Base-by-base conservation (phyloP, 2,329 filamentous ascomycete genomes). In the Colletotrichum chlorophyti region DNA sequence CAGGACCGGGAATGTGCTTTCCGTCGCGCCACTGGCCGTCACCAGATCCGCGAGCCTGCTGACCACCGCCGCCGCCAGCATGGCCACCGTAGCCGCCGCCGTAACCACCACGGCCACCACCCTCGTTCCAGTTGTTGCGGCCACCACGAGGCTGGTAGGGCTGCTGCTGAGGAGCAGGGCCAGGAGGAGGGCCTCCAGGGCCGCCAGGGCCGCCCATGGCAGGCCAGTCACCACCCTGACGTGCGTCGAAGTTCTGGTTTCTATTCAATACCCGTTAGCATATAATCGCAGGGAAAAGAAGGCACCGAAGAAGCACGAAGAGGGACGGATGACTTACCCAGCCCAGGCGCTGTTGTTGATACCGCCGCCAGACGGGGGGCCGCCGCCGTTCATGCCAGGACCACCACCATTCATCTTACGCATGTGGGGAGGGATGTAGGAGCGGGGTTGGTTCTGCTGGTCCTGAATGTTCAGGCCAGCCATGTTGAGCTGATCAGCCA, bases 11-110 rank as follows among this genome's bases (percentile, higher is more conserved):
- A 68, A 97, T 82, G 81, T 99, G 95, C 84, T 98, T 97, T 76
- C 95, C 95, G 66, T 98, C 94, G 71, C 89, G 88, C 95, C 95
- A 99, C 80, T 92, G 88, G 70, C 95, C 95, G 71, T 98, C 95
- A 70, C 95, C 95, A 73, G 93, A 96, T 69, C 93, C 93, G 69
- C 90, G 88, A 69, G 87, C 82, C 70, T 83, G 68, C 66, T 81
- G 79, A 63, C 78, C 79, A 59, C 78, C 76, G 62, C 80, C 78
- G 60, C 82, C 81, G 38, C 72, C 74, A 32, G 68, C 68, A 27
- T 63, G 70, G 64, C 76, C 74, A 59, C 79, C 77, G 70, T 79
- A 81, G 62, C 64, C 62, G 51, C 75, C 73, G 57, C 75, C 74
- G 50, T 72, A 70, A 46, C 68, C 71, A 48, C 70, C 69, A 54